Evolutionary conservation across 352 stramenopile genomes (phyloP), one percentile per base, ranked within the genome.

Genomic region (Pythium guiyangense): DNA sequence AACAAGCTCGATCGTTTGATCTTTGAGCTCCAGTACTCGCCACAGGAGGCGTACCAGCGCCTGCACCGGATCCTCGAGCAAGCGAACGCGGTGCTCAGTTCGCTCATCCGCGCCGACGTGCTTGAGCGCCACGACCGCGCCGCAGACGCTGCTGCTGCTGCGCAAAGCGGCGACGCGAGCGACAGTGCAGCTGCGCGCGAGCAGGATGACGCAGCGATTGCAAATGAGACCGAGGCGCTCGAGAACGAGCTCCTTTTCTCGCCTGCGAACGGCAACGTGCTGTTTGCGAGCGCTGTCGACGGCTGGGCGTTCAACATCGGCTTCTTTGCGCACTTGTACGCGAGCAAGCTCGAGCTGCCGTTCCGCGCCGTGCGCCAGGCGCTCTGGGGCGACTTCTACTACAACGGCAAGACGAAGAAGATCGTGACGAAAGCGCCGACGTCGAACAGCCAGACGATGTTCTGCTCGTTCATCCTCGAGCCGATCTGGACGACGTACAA

Each of bases 1-100:
- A 99, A 99, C 71, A 99, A 99, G 70, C 88, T 99, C 57, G 96
- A 99, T 72, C 84, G 96, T 10, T 71, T 99, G 29, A 96, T 96
- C 67, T 88, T 90, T 17, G 92, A 98, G 69, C 71, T 98, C 27
- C 88, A 96, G 54, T 86, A 98, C 45, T 93, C 86, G 39, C 74
- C 89, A 2, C 77, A 75, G 22, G 95, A 98, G 61, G 91, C 93
- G 10, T 98, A 98, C 77, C 76, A 97, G 51, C 77, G 94, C 54
- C 83, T 99, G 25, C 85, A 93, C 62, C 86, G 85, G 17, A 92
- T 98, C 46, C 64, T 98, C 47, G 94, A 98, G 66, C 92, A 93
- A 49, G 84, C 82, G 14, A 94, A 94, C 62, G 88, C 84, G 6
- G 73, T 90, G 31, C 71, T 95, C 22, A 94, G 82, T 56, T 82